phyloP scores from a whole-genome alignment of 192 early-diverging fungal genomes.

The Backusella parvicylindrica region DNA sequence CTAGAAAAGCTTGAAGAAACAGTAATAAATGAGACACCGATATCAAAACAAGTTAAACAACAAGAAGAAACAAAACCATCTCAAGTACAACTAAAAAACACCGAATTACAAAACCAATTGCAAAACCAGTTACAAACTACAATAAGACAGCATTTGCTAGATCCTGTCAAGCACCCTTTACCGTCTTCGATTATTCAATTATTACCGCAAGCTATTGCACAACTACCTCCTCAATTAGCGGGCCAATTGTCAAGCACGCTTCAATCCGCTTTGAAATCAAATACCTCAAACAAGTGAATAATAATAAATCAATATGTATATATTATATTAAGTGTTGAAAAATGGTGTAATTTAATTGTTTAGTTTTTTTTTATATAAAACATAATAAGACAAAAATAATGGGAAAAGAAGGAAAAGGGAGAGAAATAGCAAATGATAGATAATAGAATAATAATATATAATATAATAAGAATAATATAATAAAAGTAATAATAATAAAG shows the following conservation, averaged over 20 bases:
- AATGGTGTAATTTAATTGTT: background rate
- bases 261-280: background rate
- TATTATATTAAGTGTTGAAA: background rate
- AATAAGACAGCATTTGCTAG: constrained; percentile 28
- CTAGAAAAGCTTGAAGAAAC: background rate
- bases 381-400: background rate
- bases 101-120: constrained; percentile 9
- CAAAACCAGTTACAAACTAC: constrained; percentile 31
- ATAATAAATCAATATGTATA: background rate
- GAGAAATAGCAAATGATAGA: background rate
- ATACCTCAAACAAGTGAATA: background rate
- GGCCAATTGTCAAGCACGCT: background rate
- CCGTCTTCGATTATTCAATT: constrained; percentile 29
- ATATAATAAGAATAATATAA: background rate
- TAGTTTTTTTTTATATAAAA: background rate
- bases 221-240: constrained; percentile 25
- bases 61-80: background rate
- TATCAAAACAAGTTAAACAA: background rate
- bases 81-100: background rate
- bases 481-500: background rate
- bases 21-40: background rate
- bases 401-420: background rate
- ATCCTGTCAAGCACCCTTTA: constrained; percentile 24
- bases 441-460: background rate
- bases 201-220: constrained; percentile 31